Evolutionary conservation across 352 stramenopile species (phyloP).

Genomic region (Globisporangium recalcitrans): DNA sequence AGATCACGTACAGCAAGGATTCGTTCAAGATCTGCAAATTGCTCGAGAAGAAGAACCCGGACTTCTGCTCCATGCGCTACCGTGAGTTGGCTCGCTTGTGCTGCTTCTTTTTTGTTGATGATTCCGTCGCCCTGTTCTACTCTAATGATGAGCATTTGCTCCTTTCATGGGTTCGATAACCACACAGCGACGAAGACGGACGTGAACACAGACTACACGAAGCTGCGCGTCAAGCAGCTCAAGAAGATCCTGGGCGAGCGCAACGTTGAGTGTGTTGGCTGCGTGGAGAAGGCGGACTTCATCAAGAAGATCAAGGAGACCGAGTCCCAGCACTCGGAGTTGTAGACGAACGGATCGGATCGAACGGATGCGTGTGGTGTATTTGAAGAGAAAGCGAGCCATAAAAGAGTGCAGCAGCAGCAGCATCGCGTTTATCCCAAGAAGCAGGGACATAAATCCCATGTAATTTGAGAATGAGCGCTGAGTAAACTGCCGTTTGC

Average conservation of each 20-base stretch:
- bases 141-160: background rate
- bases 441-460: background rate
- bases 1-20: constrained; percentile 91
- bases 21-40: constrained; percentile 92
- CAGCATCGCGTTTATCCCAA: background rate
- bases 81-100: constrained; percentile 42
- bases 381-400: constrained; percentile 1
- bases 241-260: constrained; percentile 92
- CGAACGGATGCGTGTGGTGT: constrained; percentile 1
- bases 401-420: constrained; percentile 1
- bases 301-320: constrained; percentile 93
- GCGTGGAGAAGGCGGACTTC: constrained; percentile 94
- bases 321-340: constrained; percentile 71
- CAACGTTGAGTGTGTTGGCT: constrained; percentile 90
- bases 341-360: constrained; percentile 40
- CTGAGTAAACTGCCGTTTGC: background rate
- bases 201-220: constrained; percentile 92
- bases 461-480: background rate
- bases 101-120: background rate
- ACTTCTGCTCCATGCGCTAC: constrained; percentile 93
- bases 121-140: background rate
- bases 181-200: constrained; percentile 89
- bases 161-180: background rate
- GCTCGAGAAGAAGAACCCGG: constrained; percentile 92
- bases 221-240: constrained; percentile 93